A percentile compares a stretch with the other conserved stretches of the same genome.
Conservation (phyloP, 805 yeast species). For the Schizosaccharomyces cryophilus region DNA sequence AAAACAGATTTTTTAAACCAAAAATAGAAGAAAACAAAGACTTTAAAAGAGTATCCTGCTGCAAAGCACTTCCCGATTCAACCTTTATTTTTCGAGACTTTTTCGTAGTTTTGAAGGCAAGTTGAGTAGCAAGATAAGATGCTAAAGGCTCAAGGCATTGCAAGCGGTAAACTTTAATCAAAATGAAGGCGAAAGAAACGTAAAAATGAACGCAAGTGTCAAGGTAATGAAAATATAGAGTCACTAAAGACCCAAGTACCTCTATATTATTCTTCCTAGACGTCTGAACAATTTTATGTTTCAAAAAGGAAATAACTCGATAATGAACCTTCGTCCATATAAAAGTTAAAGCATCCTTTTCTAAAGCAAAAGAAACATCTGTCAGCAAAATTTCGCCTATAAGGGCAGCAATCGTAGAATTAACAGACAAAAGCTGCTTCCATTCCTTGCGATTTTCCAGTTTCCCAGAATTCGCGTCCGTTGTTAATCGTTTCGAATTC, state of each 20-base stretch:
- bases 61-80: too few relatives aligned
- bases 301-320: background rate
- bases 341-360: background rate
- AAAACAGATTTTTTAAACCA: too few relatives aligned
- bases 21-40: too few relatives aligned
- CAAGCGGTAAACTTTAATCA: background rate
- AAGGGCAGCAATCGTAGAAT: background rate
- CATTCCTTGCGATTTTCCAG: background rate
- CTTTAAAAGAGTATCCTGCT: too few relatives aligned
- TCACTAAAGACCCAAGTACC: background rate
- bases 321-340: background rate
- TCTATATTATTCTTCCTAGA: background rate
- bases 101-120: background rate
- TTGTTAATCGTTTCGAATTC: background rate
- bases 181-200: background rate
- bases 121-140: background rate
- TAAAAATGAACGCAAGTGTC: background rate
- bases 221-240: background rate
- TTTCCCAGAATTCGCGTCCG: background rate
- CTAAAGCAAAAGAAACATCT: background rate
- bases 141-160: background rate
- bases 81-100: background rate
- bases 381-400: background rate
- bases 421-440: background rate
- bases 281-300: background rate